A percentile compares a stretch with the other conserved stretches of the same genome.
These are phyloP conservation scores for Auxenochlorella protothecoides DNA, from an alignment of 139 green algal species.

Conservation along the genomic window DNA sequence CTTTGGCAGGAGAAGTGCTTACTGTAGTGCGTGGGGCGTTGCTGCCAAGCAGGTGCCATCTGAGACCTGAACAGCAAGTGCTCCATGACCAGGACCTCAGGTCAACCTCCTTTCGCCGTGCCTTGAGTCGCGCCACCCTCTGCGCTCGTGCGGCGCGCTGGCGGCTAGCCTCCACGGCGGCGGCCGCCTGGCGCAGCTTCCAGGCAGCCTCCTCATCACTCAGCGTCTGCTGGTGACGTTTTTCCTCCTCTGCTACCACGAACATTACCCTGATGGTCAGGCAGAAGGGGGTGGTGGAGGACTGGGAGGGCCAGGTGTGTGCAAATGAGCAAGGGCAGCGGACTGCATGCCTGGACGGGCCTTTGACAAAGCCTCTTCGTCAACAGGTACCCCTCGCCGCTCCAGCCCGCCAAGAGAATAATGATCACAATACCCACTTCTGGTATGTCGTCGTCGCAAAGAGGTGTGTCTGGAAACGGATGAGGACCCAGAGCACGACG, in stretches of 20 bases:
- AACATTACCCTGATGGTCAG: constrained; percentile 15
- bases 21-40: no score
- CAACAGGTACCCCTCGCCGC: no score
- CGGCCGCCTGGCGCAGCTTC: constrained; percentile 16
- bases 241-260: constrained; percentile 19
- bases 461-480: constrained; percentile 42
- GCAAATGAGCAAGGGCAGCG: no score
- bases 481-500: constrained; percentile 52
- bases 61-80: no score
- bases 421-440: constrained; percentile 1
- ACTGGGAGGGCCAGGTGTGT: no score
- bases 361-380: no score
- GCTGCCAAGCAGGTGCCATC: no score
- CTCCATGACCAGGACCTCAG: no score
- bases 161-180: constrained; percentile 26
- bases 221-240: background rate
- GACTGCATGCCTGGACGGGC: no score
- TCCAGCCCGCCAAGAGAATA: background rate
- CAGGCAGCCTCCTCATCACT: constrained; percentile 5
- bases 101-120: background rate
- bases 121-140: constrained; percentile 48
- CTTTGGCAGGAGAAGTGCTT: no score
- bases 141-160: constrained; percentile 14
- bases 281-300: no score
- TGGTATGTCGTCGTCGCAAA: constrained; percentile 22